Evolutionary conservation across 1,139 yeast genomes (phyloP), one percentile per base, ranked within the genome.

Genomic region (Pneumocystis murina): DNA sequence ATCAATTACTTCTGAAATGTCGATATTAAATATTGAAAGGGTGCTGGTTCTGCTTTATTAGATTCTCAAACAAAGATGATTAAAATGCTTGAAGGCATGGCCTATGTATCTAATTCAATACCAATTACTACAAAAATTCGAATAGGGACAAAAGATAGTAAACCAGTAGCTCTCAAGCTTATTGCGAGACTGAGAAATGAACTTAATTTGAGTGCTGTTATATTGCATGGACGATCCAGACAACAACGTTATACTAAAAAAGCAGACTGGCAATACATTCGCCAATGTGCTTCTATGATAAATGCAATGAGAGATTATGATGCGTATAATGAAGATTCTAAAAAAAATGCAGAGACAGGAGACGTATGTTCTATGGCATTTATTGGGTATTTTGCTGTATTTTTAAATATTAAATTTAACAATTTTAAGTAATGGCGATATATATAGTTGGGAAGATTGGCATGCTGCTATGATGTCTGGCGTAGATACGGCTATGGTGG

Each of bases 401-500:
- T 59, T 20, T 59, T 62, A 20, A 40, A 41, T 10, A 78, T 41
- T 35, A 16, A 7, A 38, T 3, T 48, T 80, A 65, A 76, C 80
- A 75, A 75, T 77, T 76, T 74, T 92, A 64, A 98, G 98, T 55
- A 92, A 92, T 72, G 99, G 99, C 62, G 99, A 92, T 74, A 82
- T 90, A 60, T 91, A 80, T 76, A 86, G 88, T 30, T 84, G 82
- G 76, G 87, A 86, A 71, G 98, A 92, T 72, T 92, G 96, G 96
- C 82, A 89, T 73, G 79, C 79, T 59, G 91, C 87, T n/a, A 78
- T 84, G 59, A 80, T 80, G 55, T 79, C 83, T 60, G 87, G 89
- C 20, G 84, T 91, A 64, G 98, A 94, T 75, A 84, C 94, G 48
- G 95, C 90, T 30, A 92, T 94, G 97, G 91, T 94, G 64, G 98